Evolutionary conservation across 768 basidiomycete species (phyloP).

Genomic region (Kwoniella dejecticola): DNA sequence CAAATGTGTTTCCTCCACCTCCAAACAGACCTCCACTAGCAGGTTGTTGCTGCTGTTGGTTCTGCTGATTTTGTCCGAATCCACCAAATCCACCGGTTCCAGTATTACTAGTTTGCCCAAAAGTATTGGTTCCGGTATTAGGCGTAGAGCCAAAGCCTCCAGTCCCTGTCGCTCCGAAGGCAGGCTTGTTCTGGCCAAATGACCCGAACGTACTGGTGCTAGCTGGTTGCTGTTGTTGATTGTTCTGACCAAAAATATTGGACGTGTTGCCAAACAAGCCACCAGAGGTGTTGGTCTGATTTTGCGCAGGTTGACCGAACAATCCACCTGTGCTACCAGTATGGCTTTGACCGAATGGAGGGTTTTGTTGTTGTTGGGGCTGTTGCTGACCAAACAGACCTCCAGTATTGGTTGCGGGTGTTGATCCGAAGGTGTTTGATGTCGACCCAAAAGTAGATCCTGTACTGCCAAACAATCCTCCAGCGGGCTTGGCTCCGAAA

Average conservation of each 20-base stretch:
- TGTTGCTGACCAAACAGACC: conserved; percentile 48
- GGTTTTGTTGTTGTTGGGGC: conserved; percentile 26
- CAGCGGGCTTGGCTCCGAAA: conserved; percentile 30
- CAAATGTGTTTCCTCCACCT: conserved; percentile 33
- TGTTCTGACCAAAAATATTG: conserved; percentile 46
- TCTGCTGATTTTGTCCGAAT: conserved; percentile 50
- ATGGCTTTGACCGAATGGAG: conserved; percentile 15
- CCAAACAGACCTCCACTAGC: conserved; percentile 43
- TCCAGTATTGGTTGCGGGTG: conserved; percentile 26
- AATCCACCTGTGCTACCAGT: conserved; percentile 57
- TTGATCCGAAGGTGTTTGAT: conserved; percentile 27
- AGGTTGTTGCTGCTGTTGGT: conserved; percentile 52
- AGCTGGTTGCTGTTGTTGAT: conserved; percentile 52
- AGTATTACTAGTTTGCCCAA: conserved; percentile 40
- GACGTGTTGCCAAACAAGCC: conserved; percentile 43
- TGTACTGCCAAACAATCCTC: conserved; percentile 28
- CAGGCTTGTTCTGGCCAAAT: conserved; percentile 34
- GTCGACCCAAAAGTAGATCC: conserved; percentile 16
- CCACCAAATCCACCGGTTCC: conserved; percentile 47
- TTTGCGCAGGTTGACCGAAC: conserved; percentile 56
- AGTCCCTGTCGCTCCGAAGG: conserved; percentile 39
- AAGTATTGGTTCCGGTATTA: conserved; percentile 28
- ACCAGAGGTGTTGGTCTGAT: conserved; percentile 51
- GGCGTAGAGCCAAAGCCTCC: conserved; percentile 23
- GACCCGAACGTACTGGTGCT: conserved; percentile 53